Evolutionary conservation across 306 rosid species (phyloP), one percentile per base, ranked within the genome.

Genomic region (Cucurbita moschata): DNA sequence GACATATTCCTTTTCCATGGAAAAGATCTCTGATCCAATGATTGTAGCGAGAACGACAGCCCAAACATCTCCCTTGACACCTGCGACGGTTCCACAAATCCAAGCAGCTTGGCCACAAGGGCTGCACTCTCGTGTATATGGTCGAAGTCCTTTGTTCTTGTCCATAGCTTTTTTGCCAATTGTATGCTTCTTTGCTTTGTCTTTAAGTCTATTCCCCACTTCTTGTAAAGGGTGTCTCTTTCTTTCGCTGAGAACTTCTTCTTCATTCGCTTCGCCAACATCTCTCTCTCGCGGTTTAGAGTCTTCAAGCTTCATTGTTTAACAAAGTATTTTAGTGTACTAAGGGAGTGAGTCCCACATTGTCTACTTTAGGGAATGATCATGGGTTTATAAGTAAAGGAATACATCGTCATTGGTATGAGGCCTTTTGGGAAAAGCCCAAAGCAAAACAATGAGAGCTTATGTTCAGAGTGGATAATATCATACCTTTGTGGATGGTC

Each of bases 71-170:
- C 93, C 79, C 85, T 86, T 37, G 87, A 81, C 18, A 84, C 75
- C 56, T 83, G 84, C 37, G 60, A 59, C 8, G 87, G 75, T 70
- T 84, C 87, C 10, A 74, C 79, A 56, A 90, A 75, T 39, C 90
- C 97, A 74, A 89, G 81, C 75, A 95, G 79, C 85, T 82, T 86
- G 1, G 90, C 97, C 60, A 89, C 86, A 54, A 94, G 95, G 35
- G 80, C 75, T 10, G 97, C 97, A 72, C 97, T 91, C 77, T 89
- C 86, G 72, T 76, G 74, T 16, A 75, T 77, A 77, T 91, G 97
- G 60, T 77, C 72, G 72, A 84, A 26, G 69, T 91, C 96, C 73
- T 76, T 71, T 12, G 89, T 85, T 61, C 80, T 75, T 5, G 89
- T 75, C 97, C 99, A 89, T 37, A 88, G 7, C 59, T 71, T 76